These are phyloP conservation scores for Scutellaria baicalensis DNA, from an alignment of 257 asterid species.

Conservation along the genomic window DNA sequence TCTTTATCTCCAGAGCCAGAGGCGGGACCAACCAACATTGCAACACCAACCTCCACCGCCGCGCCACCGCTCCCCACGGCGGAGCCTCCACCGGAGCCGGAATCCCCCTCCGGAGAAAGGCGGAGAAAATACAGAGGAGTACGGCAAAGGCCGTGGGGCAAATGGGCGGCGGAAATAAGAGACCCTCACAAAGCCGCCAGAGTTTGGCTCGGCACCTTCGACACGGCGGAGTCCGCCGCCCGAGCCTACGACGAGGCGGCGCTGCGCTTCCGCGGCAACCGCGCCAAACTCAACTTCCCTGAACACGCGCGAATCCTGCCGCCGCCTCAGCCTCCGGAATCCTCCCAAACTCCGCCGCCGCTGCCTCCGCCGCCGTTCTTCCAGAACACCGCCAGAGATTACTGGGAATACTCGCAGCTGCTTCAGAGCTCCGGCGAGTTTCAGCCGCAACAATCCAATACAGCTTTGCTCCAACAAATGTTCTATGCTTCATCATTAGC, in stretches of 20 bases:
- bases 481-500: conserved; percentile 40
- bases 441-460: conserved; percentile 22
- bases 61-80: conserved; percentile 4
- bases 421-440: conserved; percentile 39
- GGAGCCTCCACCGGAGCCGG: conserved; percentile 12
- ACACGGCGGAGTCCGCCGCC: conserved; percentile 93
- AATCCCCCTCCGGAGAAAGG: conserved; percentile 41
- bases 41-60: conserved; percentile 17
- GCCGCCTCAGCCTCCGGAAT: conserved; percentile 21
- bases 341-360: neutral
- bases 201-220: conserved; percentile 93
- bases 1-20: conserved; percentile 26
- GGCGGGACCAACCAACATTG: neutral
- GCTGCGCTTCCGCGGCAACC: conserved; percentile 69
- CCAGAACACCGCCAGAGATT: conserved; percentile 42
- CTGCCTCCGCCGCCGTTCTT: conserved; percentile 14
- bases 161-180: conserved; percentile 96
- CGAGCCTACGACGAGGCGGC: conserved; percentile 92
- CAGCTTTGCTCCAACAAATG: conserved; percentile 44
- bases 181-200: conserved; percentile 87
- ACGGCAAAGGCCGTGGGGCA: conserved; percentile 91
- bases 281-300: conserved; percentile 89
- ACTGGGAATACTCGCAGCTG: conserved; percentile 63
- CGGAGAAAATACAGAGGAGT: conserved; percentile 76
- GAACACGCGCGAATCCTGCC: conserved; percentile 47